Percentiles rank a stretch among this genome's conserved stretches.
phyloP scores from a whole-genome alignment of 192 early-diverging fungal genomes.

The Backusella mclennaniae region DNA sequence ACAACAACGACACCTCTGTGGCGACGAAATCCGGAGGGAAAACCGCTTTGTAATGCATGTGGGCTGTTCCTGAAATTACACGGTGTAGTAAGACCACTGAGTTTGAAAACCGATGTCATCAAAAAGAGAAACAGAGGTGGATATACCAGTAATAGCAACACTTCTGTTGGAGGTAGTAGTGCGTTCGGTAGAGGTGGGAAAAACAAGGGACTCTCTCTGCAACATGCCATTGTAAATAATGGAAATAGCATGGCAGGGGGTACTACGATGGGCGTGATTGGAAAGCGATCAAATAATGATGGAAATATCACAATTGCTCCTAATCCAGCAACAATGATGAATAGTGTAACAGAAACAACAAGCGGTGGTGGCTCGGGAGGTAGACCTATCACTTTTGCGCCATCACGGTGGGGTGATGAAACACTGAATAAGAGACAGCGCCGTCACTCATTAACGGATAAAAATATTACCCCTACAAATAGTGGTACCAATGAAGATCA shows the following conservation, averaged over 20 bases:
- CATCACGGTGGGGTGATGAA: conserved; percentile 1
- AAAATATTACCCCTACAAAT: neutral
- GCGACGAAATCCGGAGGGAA: conserved; percentile 81
- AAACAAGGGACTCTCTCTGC: neutral
- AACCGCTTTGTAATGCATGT: conserved; percentile 92
- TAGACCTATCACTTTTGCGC: conserved; percentile 13
- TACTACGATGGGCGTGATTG: neutral
- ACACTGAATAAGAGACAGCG: conserved; percentile 12
- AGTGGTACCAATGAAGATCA: neutral
- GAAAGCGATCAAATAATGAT: neutral
- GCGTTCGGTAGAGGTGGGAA: neutral
- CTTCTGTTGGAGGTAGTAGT: neutral
- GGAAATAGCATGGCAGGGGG: neutral
- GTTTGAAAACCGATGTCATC: conserved; percentile 82
- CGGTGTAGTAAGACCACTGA: conserved; percentile 74
- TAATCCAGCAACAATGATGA: neutral
- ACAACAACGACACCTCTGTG: conserved; percentile 89
- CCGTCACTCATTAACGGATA: conserved; percentile 13
- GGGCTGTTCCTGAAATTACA: conserved; percentile 93
- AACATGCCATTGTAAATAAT: neutral
- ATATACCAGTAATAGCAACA: neutral
- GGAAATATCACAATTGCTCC: conserved; percentile 3
- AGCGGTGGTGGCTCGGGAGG: conserved; percentile 8
- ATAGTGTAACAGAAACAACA: neutral
- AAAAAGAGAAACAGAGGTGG: conserved; percentile 74